phyloP scores from a whole-genome alignment of 768 basidiomycete genomes.

The Hygrophoropsis aurantiaca region DNA sequence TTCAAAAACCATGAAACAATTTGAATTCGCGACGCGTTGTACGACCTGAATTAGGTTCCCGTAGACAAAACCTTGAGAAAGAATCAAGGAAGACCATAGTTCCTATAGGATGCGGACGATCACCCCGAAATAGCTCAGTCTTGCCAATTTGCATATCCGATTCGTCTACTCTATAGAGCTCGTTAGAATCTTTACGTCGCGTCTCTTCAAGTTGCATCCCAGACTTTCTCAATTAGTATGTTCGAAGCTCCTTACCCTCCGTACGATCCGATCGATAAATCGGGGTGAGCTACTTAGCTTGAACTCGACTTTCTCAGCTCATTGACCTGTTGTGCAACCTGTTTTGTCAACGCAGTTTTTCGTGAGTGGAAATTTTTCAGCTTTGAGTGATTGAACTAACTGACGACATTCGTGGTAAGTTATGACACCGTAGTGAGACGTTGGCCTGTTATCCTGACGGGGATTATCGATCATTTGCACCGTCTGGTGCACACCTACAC shows the following conservation, averaged over 20 bases:
- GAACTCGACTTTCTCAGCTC: not conserved
- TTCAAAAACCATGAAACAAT: no score
- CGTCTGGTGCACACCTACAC: slow-evolving; percentile 65
- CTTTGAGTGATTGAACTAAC: not conserved
- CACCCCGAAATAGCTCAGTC: no score
- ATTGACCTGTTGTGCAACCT: not conserved
- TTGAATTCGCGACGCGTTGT: no score
- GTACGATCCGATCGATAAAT: slow-evolving; percentile 72
- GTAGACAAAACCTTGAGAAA: no score
- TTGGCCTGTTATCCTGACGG: slow-evolving; percentile 85
- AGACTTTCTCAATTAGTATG: slow-evolving; percentile 12
- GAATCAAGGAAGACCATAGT: no score
- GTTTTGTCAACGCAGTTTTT: slow-evolving; percentile 47
- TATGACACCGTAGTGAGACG: slow-evolving; percentile 77
- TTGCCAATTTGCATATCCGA: no score
- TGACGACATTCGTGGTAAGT: slow-evolving; percentile 32
- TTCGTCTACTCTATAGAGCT: no score
- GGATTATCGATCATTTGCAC: slow-evolving; percentile 74
- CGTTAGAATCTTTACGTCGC: no score
- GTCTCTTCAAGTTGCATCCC: no score
- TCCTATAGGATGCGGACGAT: no score
- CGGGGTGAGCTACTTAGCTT: slow-evolving; percentile 49
- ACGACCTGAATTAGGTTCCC: no score
- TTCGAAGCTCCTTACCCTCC: slow-evolving; percentile 63
- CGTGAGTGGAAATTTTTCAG: slow-evolving; percentile 41